Evolutionary conservation across 306 rosid genomes (phyloP), one percentile per base, ranked within the genome.

Genomic region (Cucurbita argyrosperma): DNA sequence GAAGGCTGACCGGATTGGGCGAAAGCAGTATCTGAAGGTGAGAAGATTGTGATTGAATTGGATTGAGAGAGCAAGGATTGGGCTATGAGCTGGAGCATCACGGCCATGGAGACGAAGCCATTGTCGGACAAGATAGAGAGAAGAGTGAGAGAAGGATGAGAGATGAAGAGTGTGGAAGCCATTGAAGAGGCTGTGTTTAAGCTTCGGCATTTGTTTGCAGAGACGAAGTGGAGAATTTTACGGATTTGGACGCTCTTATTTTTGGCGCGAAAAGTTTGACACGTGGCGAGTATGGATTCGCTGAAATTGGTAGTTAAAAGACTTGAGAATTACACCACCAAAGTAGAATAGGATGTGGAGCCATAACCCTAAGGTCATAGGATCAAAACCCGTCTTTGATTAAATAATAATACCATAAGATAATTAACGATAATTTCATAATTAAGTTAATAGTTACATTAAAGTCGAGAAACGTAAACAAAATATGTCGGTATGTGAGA

Each of bases 1-100:
- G 97, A 74, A 0, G 98, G 98, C 61, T 93, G 98, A 12, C 98
- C 98, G 2, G 79, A 65, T 45, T 65, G 82, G 46, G 53, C 59
- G 86, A 93, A 93, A 0, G 94, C 81, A 23, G 87, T 10, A 73
- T 93, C 97, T 10, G 93, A 76, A 1, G 96, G 97, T 13, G 96
- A 87, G 81, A 93, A 93, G 74, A 93, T 80, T 73, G 98, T 90
- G 83, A 85, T 83, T 6, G 90, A 84, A 58, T 88, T 79, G 9
- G 94, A 79, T 8, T 82, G 83, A 4, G 78, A 80, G 39, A 83
- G 74, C 37, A 85, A 78, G 57, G 84, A 58, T 39, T 79, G 47
- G 3, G 93, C 84, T 21, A 89, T 70, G 78, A 87, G 72, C 79
- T 90, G 88, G 15, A 93, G 82, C 1, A 89, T 87, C 43, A 93